Conservation (phyloP, 2,329 filamentous ascomycete genomes). For the Fusarium algeriense region DNA sequence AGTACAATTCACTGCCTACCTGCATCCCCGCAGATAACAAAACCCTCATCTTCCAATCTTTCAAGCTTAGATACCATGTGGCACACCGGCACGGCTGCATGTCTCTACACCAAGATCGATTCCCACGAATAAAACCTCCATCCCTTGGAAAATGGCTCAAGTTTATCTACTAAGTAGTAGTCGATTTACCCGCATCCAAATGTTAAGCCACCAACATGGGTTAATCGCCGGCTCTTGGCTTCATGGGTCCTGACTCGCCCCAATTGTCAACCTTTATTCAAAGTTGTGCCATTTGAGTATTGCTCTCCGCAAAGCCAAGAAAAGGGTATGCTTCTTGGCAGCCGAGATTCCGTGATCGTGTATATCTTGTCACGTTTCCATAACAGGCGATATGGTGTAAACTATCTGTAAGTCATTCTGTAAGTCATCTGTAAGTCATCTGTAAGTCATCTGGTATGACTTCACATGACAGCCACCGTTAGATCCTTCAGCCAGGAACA, state of each 20-base stretch:
- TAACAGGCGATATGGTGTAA: no score
- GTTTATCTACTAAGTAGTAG: neutral
- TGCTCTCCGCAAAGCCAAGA: slow-evolving; percentile 14
- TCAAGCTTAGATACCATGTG: slow-evolving; percentile 23
- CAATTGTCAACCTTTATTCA: neutral
- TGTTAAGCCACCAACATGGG: slow-evolving; percentile 25
- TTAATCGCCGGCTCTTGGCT: slow-evolving; percentile 24
- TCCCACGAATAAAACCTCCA: slow-evolving; percentile 25
- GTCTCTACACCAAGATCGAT: slow-evolving; percentile 8
- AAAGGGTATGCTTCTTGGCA: slow-evolving; percentile 25
- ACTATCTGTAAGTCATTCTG: no score
- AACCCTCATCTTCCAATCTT: neutral
- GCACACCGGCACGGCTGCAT: slow-evolving; percentile 23
- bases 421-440: neutral
- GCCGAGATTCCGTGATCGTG: slow-evolving; percentile 37
- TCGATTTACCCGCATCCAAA: slow-evolving; percentile 19
- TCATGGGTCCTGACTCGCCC: slow-evolving; percentile 27
- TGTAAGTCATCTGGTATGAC: neutral
- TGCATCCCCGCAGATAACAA: neutral
- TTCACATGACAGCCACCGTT: slow-evolving; percentile 4
- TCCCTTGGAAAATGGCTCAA: slow-evolving; percentile 25
- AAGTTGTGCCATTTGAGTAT: neutral
- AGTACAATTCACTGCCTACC: neutral
- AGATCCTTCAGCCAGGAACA: slow-evolving; percentile 28
- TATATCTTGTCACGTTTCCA: neutral